Percentiles rank a stretch among this genome's conserved stretches.
Evolutionary conservation across 805 yeast species (phyloP).

Genomic region (Pichia deserticola): DNA sequence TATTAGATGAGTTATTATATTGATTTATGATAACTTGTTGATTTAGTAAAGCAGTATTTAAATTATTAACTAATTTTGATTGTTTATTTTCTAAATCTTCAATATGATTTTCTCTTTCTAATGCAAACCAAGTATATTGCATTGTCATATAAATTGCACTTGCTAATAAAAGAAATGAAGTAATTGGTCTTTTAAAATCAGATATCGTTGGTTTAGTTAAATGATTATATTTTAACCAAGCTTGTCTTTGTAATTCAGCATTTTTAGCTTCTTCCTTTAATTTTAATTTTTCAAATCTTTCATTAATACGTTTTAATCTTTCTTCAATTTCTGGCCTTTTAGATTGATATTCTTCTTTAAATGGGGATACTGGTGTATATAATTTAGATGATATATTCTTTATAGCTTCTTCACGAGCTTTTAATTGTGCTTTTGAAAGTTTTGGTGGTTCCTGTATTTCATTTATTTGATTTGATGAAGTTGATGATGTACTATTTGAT

Average conservation of each 20-base stretch:
- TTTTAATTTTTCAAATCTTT: conserved; percentile 18
- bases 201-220: conserved; percentile 22
- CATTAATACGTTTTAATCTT: conserved; percentile 19
- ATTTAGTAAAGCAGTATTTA: conserved; percentile 23
- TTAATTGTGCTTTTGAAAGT: background rate
- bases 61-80: conserved; percentile 17
- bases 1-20: background rate
- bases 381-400: conserved; percentile 15
- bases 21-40: conserved; percentile 13
- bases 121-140: conserved; percentile 27
- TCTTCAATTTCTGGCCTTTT: conserved; percentile 25
- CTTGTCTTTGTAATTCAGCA: conserved; percentile 7
- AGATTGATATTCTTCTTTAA: conserved; percentile 18
- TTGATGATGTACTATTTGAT: background rate
- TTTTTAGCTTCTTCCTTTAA: conserved; percentile 18
- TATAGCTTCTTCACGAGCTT: conserved; percentile 12
- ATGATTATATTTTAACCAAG: conserved; percentile 15
- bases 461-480: background rate
- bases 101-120: conserved; percentile 27
- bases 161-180: conserved; percentile 26
- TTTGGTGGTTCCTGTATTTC: background rate
- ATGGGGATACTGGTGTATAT: conserved; percentile 26
- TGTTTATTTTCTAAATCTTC: conserved; percentile 18
- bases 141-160: conserved; percentile 26
- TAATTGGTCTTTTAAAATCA: conserved; percentile 29